These are phyloP conservation scores for Carex myosuroides DNA, from an alignment of 176 grass and related monocot species.

Conservation along the genomic window DNA sequence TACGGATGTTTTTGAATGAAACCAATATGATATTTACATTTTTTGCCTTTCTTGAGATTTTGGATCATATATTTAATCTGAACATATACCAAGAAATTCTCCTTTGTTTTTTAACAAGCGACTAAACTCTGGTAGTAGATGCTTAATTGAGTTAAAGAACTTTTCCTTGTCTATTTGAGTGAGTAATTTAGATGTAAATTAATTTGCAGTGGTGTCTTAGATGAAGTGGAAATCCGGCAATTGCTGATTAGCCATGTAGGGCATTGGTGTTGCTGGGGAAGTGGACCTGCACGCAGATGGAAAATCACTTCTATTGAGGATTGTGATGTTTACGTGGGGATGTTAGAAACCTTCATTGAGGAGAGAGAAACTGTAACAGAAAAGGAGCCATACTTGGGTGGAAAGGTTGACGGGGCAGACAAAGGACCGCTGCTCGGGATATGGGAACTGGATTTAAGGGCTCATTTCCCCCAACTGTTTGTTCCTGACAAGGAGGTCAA, in stretches of 20 bases:
- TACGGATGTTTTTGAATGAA: background rate
- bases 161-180: background rate
- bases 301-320: slow-evolving; percentile 68
- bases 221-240: slow-evolving; percentile 84
- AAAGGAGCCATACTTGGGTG: slow-evolving; percentile 50
- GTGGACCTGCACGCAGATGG: slow-evolving; percentile 70
- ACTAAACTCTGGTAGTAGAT: background rate
- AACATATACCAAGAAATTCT: background rate
- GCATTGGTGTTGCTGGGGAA: slow-evolving; percentile 89
- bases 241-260: slow-evolving; percentile 81
- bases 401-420: slow-evolving; percentile 63
- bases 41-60: background rate
- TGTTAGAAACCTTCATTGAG: slow-evolving; percentile 84
- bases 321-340: slow-evolving; percentile 83
- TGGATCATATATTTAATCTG: background rate
- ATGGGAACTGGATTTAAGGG: slow-evolving; percentile 90
- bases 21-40: background rate
- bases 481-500: slow-evolving; percentile 72
- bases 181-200: background rate
- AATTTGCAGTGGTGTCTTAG: slow-evolving; percentile 49
- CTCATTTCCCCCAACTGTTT: slow-evolving; percentile 75
- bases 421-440: slow-evolving; percentile 40
- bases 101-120: background rate
- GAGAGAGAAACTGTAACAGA: slow-evolving; percentile 53
- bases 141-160: background rate